phyloP scores from a whole-genome alignment of 306 rosid genomes.

The Medicago lupulina region DNA sequence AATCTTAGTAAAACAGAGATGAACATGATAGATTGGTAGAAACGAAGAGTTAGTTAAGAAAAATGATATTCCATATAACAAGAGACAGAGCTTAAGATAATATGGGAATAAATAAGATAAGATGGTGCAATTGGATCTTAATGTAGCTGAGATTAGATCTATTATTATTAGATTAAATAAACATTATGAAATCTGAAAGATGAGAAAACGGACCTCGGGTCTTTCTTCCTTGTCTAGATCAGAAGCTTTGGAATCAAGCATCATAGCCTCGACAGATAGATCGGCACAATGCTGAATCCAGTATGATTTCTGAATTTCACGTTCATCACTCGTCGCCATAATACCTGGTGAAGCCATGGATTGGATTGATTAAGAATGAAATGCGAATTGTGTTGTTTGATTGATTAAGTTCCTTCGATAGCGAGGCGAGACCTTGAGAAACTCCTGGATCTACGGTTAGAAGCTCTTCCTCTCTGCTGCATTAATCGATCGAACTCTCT shows the following conservation, averaged over 20 bases:
- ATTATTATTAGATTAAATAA: too few relatives aligned
- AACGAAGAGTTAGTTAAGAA: too few relatives aligned
- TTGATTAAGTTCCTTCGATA: constrained; percentile 76
- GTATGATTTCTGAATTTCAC: constrained; percentile 72
- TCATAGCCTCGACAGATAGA: constrained; percentile 86
- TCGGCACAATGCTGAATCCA: constrained; percentile 77
- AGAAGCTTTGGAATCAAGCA: constrained; percentile 94
- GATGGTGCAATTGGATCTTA: too few relatives aligned
- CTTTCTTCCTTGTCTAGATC: constrained; percentile 96
- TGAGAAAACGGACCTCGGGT: constrained; percentile 66
- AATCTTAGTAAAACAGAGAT: too few relatives aligned
- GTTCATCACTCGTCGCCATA: constrained; percentile 48
- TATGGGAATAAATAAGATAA: too few relatives aligned
- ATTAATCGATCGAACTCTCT: constrained; percentile 42
- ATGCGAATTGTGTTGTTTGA: neutral
- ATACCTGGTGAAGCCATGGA: constrained; percentile 27
- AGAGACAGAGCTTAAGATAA: too few relatives aligned
- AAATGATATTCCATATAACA: too few relatives aligned
- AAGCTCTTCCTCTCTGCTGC: constrained; percentile 71
- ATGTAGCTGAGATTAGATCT: neutral
- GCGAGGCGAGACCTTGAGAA: constrained; percentile 84
- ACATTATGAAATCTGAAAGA: neutral
- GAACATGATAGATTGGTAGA: too few relatives aligned
- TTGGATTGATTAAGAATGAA: too few relatives aligned
- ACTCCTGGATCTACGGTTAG: constrained; percentile 88